Evolutionary conservation across 1,284 basidiomycete species (phyloP), one percentile per base, ranked within the genome.

Genomic region (Cerioporus squamosus): DNA sequence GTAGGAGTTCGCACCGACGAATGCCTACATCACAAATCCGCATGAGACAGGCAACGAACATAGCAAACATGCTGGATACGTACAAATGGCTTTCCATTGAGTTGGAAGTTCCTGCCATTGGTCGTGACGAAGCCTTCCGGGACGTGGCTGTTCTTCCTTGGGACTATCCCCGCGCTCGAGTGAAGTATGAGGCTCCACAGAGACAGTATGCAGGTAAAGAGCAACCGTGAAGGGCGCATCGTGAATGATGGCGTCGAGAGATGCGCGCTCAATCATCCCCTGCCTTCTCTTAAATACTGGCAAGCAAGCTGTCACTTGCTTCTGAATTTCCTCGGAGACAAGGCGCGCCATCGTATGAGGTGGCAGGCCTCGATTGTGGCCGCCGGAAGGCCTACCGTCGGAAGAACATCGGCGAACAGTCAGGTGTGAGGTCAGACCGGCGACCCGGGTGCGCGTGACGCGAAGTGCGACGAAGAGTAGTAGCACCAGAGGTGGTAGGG

Each of bases 61-160:
- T 29, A 36, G 33, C 6, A 36, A 14, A 36, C 1, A 36, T 15
- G 6, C 8, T 15, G 33, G 10, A 36, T 10, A 36, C 33, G 33
- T 52, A 81, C 79, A 54, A 81, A 81, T 18, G 78, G 77, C 54
- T 78, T 77, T 22, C 80, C 79, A 62, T 82, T 75, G 9, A 84
- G 67, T 45, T 75, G 70, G 65, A 83, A 82, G 14, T 74, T 54
- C 7, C 66, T 69, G 36, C 78, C 77, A 20, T 74, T 73, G 1
- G 78, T 80, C 2, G 79, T 79, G 1, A 78, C 79, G 62, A 82
- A 81, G 4, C 78, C 81, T 10, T 40, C 42, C 3, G 68, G 68
- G 23, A 67, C 64, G 17, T 44, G 26, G 15, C 44, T n/a, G 14
- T 39, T 59, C 26, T 36, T 55, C 14, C 36, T 42, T 3, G 53